Conservation (phyloP, 2,329 filamentous ascomycete species). For the Didymella arachidicola region DNA sequence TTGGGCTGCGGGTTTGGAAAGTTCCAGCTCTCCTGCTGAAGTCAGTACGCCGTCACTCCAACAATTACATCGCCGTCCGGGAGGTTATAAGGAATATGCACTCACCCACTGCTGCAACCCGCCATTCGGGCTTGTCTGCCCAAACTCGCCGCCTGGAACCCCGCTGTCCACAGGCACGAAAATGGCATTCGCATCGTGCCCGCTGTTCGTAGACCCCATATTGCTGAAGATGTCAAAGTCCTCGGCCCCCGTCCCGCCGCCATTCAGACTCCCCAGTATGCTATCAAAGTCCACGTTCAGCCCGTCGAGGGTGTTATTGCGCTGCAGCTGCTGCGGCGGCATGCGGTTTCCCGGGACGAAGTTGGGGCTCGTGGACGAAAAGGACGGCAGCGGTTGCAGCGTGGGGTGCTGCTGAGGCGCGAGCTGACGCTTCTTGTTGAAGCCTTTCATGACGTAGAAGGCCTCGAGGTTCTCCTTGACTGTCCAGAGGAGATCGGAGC, state of each 20-base stretch:
- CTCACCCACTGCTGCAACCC: conserved; percentile 45
- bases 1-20: conserved; percentile 34
- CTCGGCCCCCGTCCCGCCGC: conserved; percentile 17
- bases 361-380: conserved; percentile 18
- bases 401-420: conserved; percentile 42
- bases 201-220: conserved; percentile 4
- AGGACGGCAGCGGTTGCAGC: conserved; percentile 33
- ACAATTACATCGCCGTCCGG: background rate
- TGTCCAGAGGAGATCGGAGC: conserved; percentile 46
- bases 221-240: conserved; percentile 20
- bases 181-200: conserved; percentile 42
- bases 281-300: conserved; percentile 46
- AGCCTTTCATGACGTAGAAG: conserved; percentile 51
- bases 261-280: conserved; percentile 39
- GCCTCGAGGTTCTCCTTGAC: conserved; percentile 51
- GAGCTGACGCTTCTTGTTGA: conserved; percentile 39
- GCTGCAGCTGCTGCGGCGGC: conserved; percentile 26
- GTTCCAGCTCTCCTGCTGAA: conserved; percentile 39
- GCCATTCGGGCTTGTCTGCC: conserved; percentile 37
- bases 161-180: conserved; percentile 47
- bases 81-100: background rate
- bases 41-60: background rate
- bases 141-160: conserved; percentile 29
- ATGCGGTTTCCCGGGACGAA: conserved; percentile 3
- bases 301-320: conserved; percentile 39